Conservation (phyloP, 2,329 filamentous ascomycete species). For the Colletotrichum lupini region DNA sequence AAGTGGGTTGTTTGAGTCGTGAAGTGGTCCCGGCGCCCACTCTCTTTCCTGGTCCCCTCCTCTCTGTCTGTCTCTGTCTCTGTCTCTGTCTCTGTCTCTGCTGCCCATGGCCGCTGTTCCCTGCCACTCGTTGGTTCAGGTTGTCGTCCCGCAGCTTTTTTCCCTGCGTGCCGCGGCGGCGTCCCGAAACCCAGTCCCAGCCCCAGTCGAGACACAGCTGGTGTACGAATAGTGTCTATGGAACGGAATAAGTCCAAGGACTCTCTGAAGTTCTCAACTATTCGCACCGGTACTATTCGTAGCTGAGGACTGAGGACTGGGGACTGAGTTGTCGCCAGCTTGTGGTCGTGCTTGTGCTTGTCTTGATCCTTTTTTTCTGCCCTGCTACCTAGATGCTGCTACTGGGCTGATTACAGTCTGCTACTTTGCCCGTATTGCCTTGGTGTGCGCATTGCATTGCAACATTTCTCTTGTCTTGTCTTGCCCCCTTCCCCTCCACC, state of each 20-base stretch:
- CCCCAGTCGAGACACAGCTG: constrained; percentile 14
- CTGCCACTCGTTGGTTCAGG: background rate
- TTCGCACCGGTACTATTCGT: no score
- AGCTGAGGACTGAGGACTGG: background rate
- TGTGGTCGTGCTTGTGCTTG: background rate
- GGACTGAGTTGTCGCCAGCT: background rate
- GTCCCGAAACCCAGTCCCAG: constrained; percentile 24
- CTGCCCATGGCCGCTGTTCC: background rate
- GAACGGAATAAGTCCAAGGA: background rate
- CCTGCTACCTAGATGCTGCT: background rate
- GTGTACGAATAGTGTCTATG: constrained; percentile 5
- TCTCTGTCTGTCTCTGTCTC: background rate
- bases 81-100: background rate
- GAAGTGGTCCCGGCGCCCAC: background rate
- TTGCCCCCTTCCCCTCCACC: background rate
- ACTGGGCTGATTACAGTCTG: background rate
- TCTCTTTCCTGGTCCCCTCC: no score
- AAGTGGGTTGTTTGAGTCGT: constrained; percentile 2
- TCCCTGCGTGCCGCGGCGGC: constrained; percentile 10
- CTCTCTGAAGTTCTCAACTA: no score
- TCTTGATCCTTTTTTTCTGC: background rate
- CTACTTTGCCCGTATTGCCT: background rate
- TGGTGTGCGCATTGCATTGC: background rate
- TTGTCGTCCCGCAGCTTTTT: constrained; percentile 8
- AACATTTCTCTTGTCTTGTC: background rate